Conservation (phyloP, 352 stramenopile genomes). For the Detonula confervacea region DNA sequence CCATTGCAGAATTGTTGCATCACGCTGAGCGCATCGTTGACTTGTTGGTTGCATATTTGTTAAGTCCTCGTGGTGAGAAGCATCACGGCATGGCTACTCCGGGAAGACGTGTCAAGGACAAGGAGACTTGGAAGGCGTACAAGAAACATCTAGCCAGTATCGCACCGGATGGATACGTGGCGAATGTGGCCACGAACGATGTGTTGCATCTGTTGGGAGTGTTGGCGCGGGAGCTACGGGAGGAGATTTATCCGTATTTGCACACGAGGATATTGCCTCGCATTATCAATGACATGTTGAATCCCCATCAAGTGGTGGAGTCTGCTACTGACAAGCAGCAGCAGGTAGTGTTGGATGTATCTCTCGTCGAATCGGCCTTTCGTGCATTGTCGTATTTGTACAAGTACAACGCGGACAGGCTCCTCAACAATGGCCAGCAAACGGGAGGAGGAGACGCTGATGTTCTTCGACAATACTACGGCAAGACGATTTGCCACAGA, state of each 20-base stretch:
- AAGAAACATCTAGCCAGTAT: constrained; percentile 26
- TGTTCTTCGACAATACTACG: constrained; percentile 82
- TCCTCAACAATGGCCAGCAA: constrained; percentile 57
- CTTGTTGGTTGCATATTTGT: constrained; percentile 66
- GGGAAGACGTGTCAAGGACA: constrained; percentile 22
- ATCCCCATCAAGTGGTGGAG: constrained; percentile 49
- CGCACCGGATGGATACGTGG: constrained; percentile 53
- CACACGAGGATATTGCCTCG: constrained; percentile 72
- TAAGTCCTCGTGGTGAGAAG: constrained; percentile 48
- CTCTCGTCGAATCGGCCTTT: constrained; percentile 81
- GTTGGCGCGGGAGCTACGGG: constrained; percentile 78
- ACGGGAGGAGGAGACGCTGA: constrained; percentile 58
- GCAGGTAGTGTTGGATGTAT: constrained; percentile 72
- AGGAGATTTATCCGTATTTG: constrained; percentile 83
- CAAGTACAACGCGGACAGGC: constrained; percentile 74
- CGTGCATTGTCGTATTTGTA: constrained; percentile 82
- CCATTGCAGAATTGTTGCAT: constrained; percentile 81
- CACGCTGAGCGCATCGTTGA: constrained; percentile 76
- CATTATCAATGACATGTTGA: constrained; percentile 82
- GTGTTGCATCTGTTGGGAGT: constrained; percentile 82
- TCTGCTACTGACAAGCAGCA: constrained; percentile 55
- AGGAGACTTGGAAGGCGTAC: constrained; percentile 42
- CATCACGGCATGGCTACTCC: constrained; percentile 17
- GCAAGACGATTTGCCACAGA: constrained; percentile 74
- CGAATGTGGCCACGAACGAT: constrained; percentile 81